Percentiles rank a stretch among this genome's conserved stretches.
phyloP scores from a whole-genome alignment of 129 eudicot species.

The Rutidosis leptorrhynchoides region DNA sequence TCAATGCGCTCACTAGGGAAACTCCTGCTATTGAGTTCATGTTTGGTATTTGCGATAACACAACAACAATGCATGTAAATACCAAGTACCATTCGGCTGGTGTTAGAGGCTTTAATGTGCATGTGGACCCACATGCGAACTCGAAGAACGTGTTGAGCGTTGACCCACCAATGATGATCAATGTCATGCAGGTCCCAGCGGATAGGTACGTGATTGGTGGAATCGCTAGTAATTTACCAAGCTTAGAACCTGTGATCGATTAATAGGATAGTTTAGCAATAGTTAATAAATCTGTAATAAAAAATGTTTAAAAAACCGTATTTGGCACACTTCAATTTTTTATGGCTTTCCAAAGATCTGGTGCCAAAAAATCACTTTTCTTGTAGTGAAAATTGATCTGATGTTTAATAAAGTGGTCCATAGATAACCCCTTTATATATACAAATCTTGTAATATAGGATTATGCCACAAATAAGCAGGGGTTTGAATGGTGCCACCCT shows the following conservation, averaged over 20 bases:
- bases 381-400: too few species aligned
- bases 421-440: too few species aligned
- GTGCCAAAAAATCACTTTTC: too few species aligned
- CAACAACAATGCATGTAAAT: not conserved
- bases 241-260: not conserved
- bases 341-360: too few species aligned
- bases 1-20: not conserved
- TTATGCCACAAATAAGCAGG: too few species aligned
- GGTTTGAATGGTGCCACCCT: too few species aligned
- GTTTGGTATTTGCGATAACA: not conserved
- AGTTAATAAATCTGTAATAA: too few species aligned
- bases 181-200: not conserved
- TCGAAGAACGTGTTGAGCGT: not conserved
- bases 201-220: not conserved
- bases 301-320: too few species aligned
- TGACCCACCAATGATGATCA: not conserved
- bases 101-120: not conserved
- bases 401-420: too few species aligned
- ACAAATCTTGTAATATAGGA: too few species aligned
- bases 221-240: not conserved
- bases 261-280: not conserved
- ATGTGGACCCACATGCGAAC: too few species aligned
- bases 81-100: constrained; percentile 2
- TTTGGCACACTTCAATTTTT: too few species aligned
- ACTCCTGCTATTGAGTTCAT: not conserved